Conservation (phyloP, 75 land plant species). For the Picea glauca region DNA sequence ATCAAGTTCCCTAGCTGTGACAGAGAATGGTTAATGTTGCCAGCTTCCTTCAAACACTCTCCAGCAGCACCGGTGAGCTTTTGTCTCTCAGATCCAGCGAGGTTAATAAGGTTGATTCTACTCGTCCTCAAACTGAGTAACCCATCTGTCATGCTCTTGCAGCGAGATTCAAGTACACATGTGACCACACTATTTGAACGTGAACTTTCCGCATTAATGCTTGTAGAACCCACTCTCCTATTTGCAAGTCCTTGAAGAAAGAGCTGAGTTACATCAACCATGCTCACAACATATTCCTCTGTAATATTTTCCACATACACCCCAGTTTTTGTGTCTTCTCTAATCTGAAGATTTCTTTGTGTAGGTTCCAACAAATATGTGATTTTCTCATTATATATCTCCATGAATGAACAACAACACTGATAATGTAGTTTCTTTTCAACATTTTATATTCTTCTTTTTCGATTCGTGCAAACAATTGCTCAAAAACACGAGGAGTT, state of each 20-base stretch:
- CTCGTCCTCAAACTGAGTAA: constrained; percentile 75
- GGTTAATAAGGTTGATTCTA: constrained; percentile 89
- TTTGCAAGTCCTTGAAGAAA: constrained; percentile 16
- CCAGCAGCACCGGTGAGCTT: constrained; percentile 95
- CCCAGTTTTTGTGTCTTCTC: constrained; percentile 73
- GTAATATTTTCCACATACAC: constrained; percentile 79
- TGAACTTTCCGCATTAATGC: constrained; percentile 80
- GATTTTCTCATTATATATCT: no score
- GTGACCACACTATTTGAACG: constrained; percentile 84
- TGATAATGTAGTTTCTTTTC: no score
- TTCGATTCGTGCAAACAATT: no score
- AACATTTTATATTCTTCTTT: no score
- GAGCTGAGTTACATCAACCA: constrained; percentile 69
- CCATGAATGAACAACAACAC: no score
- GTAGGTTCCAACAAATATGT: constrained; percentile 67
- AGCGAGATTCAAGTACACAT: constrained; percentile 74
- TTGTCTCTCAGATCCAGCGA: constrained; percentile 96
- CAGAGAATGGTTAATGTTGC: constrained; percentile 88
- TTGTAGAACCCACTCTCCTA: constrained; percentile 75
- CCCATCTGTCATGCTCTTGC: constrained; percentile 77
- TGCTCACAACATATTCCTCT: constrained; percentile 71
- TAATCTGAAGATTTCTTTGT: constrained; percentile 64
- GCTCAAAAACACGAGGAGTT: no score
- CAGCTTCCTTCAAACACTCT: constrained; percentile 89
- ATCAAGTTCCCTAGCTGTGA: constrained; percentile 98